A percentile compares a stretch with the other conserved stretches of the same genome.
Evolutionary conservation across 441 rosid species (phyloP).

Genomic region (Bruguiera hainesii): DNA sequence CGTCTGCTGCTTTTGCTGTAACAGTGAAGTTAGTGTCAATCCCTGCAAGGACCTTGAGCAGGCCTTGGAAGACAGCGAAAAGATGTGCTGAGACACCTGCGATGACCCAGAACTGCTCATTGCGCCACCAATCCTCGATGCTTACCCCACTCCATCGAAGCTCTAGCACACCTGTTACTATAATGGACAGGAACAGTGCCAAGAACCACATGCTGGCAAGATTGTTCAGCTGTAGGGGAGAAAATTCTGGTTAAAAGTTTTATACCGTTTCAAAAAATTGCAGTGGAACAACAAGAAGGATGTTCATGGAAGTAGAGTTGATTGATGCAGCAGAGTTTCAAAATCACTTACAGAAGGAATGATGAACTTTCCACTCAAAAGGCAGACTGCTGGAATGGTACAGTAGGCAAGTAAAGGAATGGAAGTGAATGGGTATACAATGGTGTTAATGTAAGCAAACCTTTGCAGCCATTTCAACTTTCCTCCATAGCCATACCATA

Average conservation of each 20-base stretch:
- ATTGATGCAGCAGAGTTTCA: not conserved
- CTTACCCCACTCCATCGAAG: conserved; percentile 90
- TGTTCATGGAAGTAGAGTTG: not conserved
- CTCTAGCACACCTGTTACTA: conserved; percentile 77
- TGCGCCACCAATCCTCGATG: conserved; percentile 85
- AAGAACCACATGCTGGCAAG: conserved; percentile 70
- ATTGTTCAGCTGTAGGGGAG: conserved; percentile 57
- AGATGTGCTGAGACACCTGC: conserved; percentile 95
- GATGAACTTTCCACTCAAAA: conserved; percentile 91
- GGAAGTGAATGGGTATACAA: conserved; percentile 90
- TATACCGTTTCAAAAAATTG: not conserved
- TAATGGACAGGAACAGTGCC: conserved; percentile 78
- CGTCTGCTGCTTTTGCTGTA: conserved; percentile 76
- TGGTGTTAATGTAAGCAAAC: conserved; percentile 79
- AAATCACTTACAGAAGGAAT: conserved; percentile 61
- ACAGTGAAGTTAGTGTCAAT: conserved; percentile 93
- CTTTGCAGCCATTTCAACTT: conserved; percentile 78
- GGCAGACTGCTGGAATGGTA: conserved; percentile 82
- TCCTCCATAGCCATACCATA: conserved; percentile 96
- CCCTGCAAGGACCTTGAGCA: conserved; percentile 84
- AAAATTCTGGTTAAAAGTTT: conserved; percentile 14
- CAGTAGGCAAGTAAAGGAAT: conserved; percentile 79
- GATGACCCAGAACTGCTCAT: conserved; percentile 95
- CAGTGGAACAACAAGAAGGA: too few relatives aligned
- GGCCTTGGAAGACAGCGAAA: conserved; percentile 89